phyloP scores from a whole-genome alignment of 192 early-diverging fungal species.

The Linnemannia hyalina region DNA sequence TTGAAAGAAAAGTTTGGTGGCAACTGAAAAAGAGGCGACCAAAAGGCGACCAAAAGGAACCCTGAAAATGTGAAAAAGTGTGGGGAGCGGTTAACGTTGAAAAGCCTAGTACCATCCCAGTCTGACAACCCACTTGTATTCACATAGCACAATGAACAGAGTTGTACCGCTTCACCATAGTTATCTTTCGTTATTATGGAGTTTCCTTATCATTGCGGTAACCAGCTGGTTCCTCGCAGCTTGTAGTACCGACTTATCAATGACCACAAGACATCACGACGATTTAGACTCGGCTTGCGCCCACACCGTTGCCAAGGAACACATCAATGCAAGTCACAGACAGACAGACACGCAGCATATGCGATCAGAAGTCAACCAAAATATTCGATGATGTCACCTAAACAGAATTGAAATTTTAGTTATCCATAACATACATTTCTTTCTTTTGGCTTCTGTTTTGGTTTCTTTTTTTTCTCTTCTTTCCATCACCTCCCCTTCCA shows the following conservation, averaged over 20 bases:
- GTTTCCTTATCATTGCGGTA: too few relatives aligned
- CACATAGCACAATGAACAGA: too few relatives aligned
- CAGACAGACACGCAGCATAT: background rate
- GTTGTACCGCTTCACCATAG: too few relatives aligned
- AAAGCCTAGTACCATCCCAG: background rate
- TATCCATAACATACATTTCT: slow-evolving; percentile 5
- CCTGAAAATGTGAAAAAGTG: background rate
- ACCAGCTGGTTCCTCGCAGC: too few relatives aligned
- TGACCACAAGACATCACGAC: too few relatives aligned
- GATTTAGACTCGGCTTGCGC: background rate
- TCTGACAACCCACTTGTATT: background rate
- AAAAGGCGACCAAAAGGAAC: slow-evolving; percentile 11
- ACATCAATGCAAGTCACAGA: background rate
- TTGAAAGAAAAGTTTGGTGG: background rate
- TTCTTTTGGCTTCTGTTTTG: slow-evolving; percentile 12
- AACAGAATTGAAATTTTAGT: background rate
- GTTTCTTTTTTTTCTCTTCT: slow-evolving; percentile 13
- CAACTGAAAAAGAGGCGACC: slow-evolving; percentile 2
- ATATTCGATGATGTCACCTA: background rate
- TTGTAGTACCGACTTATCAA: too few relatives aligned
- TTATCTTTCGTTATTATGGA: too few relatives aligned
- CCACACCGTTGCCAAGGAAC: background rate
- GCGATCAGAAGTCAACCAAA: background rate
- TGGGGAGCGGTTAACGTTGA: background rate
- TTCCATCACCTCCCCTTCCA: slow-evolving; percentile 2